Percentiles rank a stretch among this genome's conserved stretches.
phyloP scores from a whole-genome alignment of 768 basidiomycete species.

The Phallus indusiatus region DNA sequence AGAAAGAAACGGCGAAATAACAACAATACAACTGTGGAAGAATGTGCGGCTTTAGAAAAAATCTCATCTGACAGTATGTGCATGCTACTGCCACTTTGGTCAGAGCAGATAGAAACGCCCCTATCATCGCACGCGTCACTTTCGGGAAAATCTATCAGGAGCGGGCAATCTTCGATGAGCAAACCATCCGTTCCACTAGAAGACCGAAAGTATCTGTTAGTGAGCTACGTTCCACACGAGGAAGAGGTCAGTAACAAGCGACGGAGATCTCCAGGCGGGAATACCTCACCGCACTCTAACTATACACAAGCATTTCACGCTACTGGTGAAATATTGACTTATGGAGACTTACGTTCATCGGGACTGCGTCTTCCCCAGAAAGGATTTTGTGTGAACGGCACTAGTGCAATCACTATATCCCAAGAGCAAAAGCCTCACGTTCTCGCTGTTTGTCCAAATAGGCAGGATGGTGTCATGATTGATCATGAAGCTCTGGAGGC shows the following conservation, averaged over 20 bases:
- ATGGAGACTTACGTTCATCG: conserved; percentile 2
- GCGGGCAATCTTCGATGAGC: background rate
- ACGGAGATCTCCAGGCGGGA: conserved; percentile 1
- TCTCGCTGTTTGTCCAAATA: background rate
- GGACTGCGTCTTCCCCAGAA: conserved; percentile 6
- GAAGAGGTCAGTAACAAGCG: background rate
- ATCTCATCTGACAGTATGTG: conserved; percentile 5
- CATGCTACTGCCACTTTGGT: conserved; percentile 7
- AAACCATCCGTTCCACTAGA: background rate
- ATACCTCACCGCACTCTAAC: background rate
- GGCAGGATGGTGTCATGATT: background rate
- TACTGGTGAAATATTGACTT: background rate
- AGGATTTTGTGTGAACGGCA: background rate
- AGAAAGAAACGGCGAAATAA: background rate
- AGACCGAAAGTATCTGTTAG: conserved; percentile 1
- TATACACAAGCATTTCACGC: background rate
- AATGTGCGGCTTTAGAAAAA: background rate
- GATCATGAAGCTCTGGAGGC: conserved; percentile 2
- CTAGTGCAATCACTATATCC: background rate
- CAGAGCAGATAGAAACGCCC: background rate
- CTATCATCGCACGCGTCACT: background rate
- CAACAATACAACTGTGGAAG: background rate
- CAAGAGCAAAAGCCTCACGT: background rate
- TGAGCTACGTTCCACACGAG: background rate
- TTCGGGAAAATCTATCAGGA: background rate